Evolutionary conservation across 352 stramenopile genomes (phyloP).

Genomic region (Phytophthora cactorum): DNA sequence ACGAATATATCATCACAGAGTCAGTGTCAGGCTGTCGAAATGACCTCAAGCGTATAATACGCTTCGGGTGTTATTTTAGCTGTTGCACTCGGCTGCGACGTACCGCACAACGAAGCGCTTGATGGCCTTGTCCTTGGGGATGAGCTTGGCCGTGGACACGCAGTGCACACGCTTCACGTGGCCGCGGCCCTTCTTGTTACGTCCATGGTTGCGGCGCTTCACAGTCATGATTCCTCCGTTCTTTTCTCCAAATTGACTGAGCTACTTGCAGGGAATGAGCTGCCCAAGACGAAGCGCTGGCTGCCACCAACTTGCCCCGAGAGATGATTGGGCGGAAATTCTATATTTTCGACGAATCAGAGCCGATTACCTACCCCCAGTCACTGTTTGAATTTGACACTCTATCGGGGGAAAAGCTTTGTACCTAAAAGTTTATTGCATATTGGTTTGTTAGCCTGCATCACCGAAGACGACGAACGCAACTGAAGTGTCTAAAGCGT

Average conservation of each 20-base stretch:
- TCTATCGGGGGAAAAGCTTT: constrained; percentile 3
- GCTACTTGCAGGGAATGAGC: constrained; percentile 19
- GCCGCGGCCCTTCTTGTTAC: constrained; percentile 99
- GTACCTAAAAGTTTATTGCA: too few relatives aligned
- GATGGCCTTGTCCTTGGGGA: constrained; percentile 97
- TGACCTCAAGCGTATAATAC: constrained; percentile 6
- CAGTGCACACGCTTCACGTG: constrained; percentile 99
- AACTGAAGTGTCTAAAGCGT: constrained; percentile 20
- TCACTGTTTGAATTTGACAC: constrained; percentile 4
- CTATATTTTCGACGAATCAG: constrained; percentile 31
- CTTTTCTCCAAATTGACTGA: constrained; percentile 89
- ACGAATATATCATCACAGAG: neutral
- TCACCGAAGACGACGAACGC: neutral
- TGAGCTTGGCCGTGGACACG: constrained; percentile 98
- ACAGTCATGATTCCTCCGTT: constrained; percentile 96
- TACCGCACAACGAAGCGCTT: constrained; percentile 93
- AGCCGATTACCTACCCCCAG: neutral
- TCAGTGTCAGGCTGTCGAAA: constrained; percentile 3
- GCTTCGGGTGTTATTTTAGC: neutral
- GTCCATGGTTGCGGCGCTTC: constrained; percentile 98
- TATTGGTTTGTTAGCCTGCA: neutral
- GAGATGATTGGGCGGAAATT: constrained; percentile 37
- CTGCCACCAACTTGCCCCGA: constrained; percentile 49
- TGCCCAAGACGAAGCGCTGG: constrained; percentile 43
- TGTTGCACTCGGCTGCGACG: constrained; percentile 28